Base-by-base conservation (phyloP, 495 filamentous ascomycete species). In the Penicillium goetzii region DNA sequence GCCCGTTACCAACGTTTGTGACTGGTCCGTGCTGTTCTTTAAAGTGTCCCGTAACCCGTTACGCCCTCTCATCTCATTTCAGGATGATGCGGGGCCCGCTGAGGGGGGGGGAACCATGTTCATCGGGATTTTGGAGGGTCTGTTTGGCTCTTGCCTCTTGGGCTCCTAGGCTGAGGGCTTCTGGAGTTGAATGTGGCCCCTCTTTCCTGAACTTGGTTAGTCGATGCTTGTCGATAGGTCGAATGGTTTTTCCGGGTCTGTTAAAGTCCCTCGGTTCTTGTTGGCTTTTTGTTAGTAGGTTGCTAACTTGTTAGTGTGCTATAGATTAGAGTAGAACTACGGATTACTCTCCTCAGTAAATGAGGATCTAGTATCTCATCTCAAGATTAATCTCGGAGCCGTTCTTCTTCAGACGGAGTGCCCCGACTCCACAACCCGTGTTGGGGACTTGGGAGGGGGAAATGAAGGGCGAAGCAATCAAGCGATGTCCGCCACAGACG, bases 21-120 rank as follows among this genome's bases (percentile, higher is more conserved):
- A 58, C 59, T 69, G 67, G 67, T 54, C 67, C 58, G 60, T 66
- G 67, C 63, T 60, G 58, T 21, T 12, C 47, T 63, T 69, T 66
- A 63, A 68, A 62, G 56, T 68, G 63, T 30, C 49, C 14, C 25
- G 49, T 25, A 51, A 14, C 34, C 55, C 40, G 59, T 68, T 68
- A 60, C 66, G 63, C 56, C 62, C 57, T 36, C 64, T 69, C 67
- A 69, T 67, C 58, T 72, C 68, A 66, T 67, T 69, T 65, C 59
- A 73, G 68, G 70, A 66, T 67, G 68, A 65, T 66, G 68, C 67
- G 65, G 61, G 68, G 67, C 59, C 36, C 49, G 26, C 33, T 51
- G 25, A 17, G 12, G 34, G 11, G 23, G 56, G 56, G 43, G 33
- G 59, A 61, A 54, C 49, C 59, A 61, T 61, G 59, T 61, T 55